A percentile compares a stretch with the other conserved stretches of the same genome.
Conservation (phyloP, 1,139 yeast genomes). For the Wickerhamomyces sp. region DNA sequence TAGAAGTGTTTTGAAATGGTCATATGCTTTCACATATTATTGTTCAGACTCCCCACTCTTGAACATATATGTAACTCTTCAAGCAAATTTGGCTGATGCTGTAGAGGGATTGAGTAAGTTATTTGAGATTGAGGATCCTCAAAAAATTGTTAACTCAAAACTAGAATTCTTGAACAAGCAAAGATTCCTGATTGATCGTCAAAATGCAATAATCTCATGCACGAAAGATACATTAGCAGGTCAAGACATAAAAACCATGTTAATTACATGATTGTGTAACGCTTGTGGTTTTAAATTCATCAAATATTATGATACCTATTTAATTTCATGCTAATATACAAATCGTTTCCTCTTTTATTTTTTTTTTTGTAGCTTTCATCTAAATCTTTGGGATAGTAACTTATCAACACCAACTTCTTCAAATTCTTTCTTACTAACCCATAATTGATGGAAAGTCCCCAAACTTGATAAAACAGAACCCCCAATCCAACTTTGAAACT, state of each 20-base stretch:
- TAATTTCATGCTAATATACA: neutral
- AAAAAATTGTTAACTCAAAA: constrained; percentile 43
- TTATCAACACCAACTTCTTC: constrained; percentile 89
- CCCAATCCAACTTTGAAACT: constrained; percentile 91
- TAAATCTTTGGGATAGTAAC: constrained; percentile 67
- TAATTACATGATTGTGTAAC: too few relatives aligned
- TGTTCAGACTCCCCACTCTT: constrained; percentile 46
- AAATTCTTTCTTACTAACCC: constrained; percentile 91
- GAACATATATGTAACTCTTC: constrained; percentile 68
- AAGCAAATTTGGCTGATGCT: constrained; percentile 62
- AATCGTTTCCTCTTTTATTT: neutral
- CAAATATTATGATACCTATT: too few relatives aligned
- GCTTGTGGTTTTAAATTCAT: too few relatives aligned
- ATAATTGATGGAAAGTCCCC: constrained; percentile 94
- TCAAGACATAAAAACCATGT: too few relatives aligned
- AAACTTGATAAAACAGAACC: constrained; percentile 88
- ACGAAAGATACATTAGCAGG: constrained; percentile 11
- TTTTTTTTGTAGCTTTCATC: constrained; percentile 29
- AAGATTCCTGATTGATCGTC: constrained; percentile 41
- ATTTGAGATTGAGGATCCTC: constrained; percentile 56
- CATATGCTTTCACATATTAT: constrained; percentile 78
- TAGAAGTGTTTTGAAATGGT: constrained; percentile 82
- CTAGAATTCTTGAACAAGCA: constrained; percentile 45
- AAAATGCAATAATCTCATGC: constrained; percentile 45
- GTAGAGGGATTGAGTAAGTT: constrained; percentile 78